A percentile compares a stretch with the other conserved stretches of the same genome.
Conservation (phyloP, 2,329 filamentous ascomycete species). For the Stemphylium vesicarium region DNA sequence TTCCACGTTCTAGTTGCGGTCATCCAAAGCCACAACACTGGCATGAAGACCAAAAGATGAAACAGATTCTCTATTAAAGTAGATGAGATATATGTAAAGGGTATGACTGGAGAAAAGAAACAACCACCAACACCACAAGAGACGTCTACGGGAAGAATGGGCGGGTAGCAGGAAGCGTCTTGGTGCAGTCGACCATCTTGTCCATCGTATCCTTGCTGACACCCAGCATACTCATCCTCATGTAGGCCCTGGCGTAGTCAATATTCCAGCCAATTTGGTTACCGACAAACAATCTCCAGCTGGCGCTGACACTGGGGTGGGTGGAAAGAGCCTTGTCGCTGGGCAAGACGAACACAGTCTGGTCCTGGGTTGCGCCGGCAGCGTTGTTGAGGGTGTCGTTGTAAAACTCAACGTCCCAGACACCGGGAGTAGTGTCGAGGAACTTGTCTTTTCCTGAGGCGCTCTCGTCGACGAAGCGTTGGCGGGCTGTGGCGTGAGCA, state of each 20-base stretch:
- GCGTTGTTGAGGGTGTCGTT: conserved; percentile 43
- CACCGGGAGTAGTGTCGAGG: conserved; percentile 57
- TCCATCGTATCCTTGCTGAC: conserved; percentile 31
- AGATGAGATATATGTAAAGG: background rate
- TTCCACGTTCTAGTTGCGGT: too few relatives aligned
- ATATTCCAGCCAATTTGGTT: conserved; percentile 40
- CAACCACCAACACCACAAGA: background rate
- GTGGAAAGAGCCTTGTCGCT: conserved; percentile 32
- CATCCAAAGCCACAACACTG: too few relatives aligned
- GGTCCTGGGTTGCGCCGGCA: conserved; percentile 14
- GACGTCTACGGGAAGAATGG: conserved; percentile 8
- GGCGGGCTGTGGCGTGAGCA: conserved; percentile 59
- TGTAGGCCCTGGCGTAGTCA: conserved; percentile 42
- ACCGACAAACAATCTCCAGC: conserved; percentile 34
- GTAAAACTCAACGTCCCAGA: conserved; percentile 62
- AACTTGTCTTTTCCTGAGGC: conserved; percentile 46
- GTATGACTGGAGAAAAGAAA: background rate
- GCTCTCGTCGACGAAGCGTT: conserved; percentile 53
- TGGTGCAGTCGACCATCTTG: conserved; percentile 37
- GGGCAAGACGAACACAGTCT: conserved; percentile 40
- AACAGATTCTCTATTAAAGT: background rate
- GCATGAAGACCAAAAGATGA: too few relatives aligned
- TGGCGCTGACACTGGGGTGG: conserved; percentile 38
- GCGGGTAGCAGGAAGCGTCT: conserved; percentile 33
- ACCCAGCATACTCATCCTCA: conserved; percentile 40